These are phyloP conservation scores for Irineochytrium annulatum DNA, from an alignment of 192 early-diverging fungal species.

Conservation along the genomic window DNA sequence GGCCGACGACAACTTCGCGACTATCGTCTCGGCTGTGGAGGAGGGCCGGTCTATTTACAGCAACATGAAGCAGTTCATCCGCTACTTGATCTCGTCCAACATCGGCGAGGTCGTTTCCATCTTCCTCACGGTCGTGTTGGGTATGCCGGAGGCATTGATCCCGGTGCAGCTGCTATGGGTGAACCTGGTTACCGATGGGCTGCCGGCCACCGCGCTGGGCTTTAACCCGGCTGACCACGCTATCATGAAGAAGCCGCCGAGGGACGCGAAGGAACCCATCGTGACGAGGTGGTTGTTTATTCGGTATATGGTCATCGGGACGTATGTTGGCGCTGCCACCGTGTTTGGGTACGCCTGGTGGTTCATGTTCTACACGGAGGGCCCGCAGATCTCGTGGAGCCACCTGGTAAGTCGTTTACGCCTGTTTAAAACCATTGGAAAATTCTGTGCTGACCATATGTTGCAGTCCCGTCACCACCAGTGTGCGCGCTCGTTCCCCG, in stretches of 20 bases:
- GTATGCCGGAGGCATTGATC: constrained; percentile 95
- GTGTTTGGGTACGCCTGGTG: constrained; percentile 98
- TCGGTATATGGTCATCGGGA: constrained; percentile 89
- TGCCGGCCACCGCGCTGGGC: constrained; percentile 95
- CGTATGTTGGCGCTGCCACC: constrained; percentile 89
- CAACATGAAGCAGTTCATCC: constrained; percentile 99
- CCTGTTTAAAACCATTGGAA: background rate
- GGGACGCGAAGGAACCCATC: constrained; percentile 80
- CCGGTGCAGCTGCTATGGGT: constrained; percentile 99
- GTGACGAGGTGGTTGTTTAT: constrained; percentile 93
- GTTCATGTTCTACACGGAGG: constrained; percentile 89
- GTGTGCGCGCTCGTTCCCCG: constrained; percentile 80
- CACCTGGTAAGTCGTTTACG: constrained; percentile 65
- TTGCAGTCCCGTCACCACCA: constrained; percentile 85
- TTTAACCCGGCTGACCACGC: constrained; percentile 96
- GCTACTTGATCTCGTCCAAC: constrained; percentile 96
- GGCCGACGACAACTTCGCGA: constrained; percentile 98
- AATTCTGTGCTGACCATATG: constrained; percentile 9
- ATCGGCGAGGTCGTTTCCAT: constrained; percentile 98
- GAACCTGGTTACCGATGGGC: constrained; percentile 95
- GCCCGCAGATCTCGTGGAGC: constrained; percentile 82
- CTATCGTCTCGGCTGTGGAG: constrained; percentile 94
- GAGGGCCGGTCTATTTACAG: constrained; percentile 98
- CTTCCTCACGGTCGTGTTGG: constrained; percentile 93
- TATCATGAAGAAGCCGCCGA: constrained; percentile 90